Percentiles rank a stretch among this genome's conserved stretches.
phyloP scores from a whole-genome alignment of 1,139 yeast genomes.

The Suhomyces bolitotheri region DNA sequence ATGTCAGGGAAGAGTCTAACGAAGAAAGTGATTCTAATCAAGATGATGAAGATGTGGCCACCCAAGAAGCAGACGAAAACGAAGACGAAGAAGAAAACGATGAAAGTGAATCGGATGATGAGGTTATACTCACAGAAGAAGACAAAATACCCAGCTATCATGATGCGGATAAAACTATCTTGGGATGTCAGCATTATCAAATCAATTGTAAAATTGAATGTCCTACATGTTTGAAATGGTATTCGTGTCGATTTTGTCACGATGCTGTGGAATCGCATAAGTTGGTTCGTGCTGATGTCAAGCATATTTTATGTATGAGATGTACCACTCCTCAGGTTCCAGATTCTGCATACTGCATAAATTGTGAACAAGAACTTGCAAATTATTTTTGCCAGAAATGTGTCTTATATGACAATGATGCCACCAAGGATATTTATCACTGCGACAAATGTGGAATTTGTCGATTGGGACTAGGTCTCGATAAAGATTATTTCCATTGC shows the following conservation, averaged over 20 bases:
- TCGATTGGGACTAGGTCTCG: slow-evolving; percentile 82
- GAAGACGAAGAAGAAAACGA: slow-evolving; percentile 7
- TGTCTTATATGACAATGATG: slow-evolving; percentile 81
- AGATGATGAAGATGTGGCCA: not conserved
- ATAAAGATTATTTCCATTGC: slow-evolving; percentile 89
- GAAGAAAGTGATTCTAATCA: not conserved
- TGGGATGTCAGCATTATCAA: slow-evolving; percentile 85
- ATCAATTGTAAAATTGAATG: slow-evolving; percentile 85
- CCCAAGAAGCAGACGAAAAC: slow-evolving; percentile 2
- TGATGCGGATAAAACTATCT: slow-evolving; percentile 34
- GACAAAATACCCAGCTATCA: slow-evolving; percentile 57
- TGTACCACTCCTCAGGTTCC: slow-evolving; percentile 79
- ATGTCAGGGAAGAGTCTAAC: slow-evolving; percentile 5
- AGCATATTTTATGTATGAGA: slow-evolving; percentile 75
- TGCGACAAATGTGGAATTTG: slow-evolving; percentile 94
- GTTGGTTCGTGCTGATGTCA: slow-evolving; percentile 62
- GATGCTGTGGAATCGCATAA: slow-evolving; percentile 64
- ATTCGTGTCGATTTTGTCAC: slow-evolving; percentile 82
- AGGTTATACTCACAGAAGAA: slow-evolving; percentile 44
- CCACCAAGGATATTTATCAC: slow-evolving; percentile 79
- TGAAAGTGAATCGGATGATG: slow-evolving; percentile 24
- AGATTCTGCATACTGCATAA: slow-evolving; percentile 58
- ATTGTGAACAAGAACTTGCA: slow-evolving; percentile 68
- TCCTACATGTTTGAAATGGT: slow-evolving; percentile 72
- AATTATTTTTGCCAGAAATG: slow-evolving; percentile 77